Base-by-base conservation (phyloP, 2,329 filamentous ascomycete genomes). In the Paraphoma chrysanthemicola region DNA sequence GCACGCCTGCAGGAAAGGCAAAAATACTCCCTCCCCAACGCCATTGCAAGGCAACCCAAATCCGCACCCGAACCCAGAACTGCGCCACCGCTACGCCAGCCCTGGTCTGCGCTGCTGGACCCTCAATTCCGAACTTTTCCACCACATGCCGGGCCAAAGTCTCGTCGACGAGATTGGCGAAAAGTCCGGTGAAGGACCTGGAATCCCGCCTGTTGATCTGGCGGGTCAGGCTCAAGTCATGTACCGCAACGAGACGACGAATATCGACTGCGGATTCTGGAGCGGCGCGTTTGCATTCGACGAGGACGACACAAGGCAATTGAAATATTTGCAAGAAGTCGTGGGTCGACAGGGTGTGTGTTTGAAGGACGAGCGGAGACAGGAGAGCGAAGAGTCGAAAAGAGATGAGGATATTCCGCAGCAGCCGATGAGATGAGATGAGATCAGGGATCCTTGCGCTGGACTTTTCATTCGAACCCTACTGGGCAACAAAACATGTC, bases 91-190 rank as follows among this genome's bases (percentile, higher is more conserved):
- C 43, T 74, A 78, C 56, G 56, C 71, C 0, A 71, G 61, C 45
- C 64, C 63, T 1, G 77, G 77, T 2, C 66, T 80, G 10, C 73
- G 76, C 42, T 81, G 79, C 67, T 79, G 75, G 73, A 79, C 74
- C 6, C 63, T 78, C 23, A 80, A 79, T 54, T 77, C 79, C 1
- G 79, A 81, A 57, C 67, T 81, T 1, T 80, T 81, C 62, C 78
- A 80, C 53, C 79, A 81, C 55, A 73, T 79, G 68, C 76, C 77
- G 8, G 75, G 75, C 1, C 66, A 64, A 30, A 76, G 72, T 23
- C 71, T 77, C 56, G 79, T 81, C 30, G 77, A 75, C 8, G 63
- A 68, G 10, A 68, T 77, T 11, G 67, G 67, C 36, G 59, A 68
- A 28, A 55, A 55, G n/a, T 53, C 68, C 8, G 76, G 76, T 28